Conservation (phyloP, 345 rosid species). For the Ceriops zippeliana region DNA sequence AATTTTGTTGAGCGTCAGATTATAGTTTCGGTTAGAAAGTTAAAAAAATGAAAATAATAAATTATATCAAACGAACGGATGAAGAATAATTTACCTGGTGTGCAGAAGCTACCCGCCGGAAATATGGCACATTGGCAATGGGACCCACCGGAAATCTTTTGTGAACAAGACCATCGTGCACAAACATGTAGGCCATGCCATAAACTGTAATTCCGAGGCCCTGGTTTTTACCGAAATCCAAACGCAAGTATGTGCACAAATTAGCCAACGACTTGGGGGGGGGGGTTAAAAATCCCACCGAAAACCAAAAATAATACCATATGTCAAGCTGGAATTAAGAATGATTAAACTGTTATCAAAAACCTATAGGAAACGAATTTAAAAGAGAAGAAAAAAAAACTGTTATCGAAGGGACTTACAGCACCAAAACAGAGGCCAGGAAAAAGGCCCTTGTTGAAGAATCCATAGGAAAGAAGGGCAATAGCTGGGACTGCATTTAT, state of each 20-base stretch:
- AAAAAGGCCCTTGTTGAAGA: constrained; percentile 44
- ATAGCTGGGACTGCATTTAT: constrained; percentile 61
- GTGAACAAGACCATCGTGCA: constrained; percentile 71
- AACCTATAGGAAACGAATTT: neutral
- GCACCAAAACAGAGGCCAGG: constrained; percentile 72
- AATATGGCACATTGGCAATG: constrained; percentile 57
- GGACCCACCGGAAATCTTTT: constrained; percentile 71
- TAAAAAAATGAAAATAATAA: neutral
- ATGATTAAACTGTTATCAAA: too few relatives aligned
- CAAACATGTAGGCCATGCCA: constrained; percentile 76
- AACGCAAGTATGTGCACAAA: neutral
- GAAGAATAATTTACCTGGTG: constrained; percentile 40
- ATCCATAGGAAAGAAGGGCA: constrained; percentile 44
- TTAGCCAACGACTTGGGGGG: too few relatives aligned
- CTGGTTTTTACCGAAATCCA: constrained; percentile 19
- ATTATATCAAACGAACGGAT: neutral
- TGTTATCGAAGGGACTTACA: constrained; percentile 26
- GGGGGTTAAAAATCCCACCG: too few relatives aligned
- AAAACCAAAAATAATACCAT: too few relatives aligned
- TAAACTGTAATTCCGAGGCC: constrained; percentile 65
- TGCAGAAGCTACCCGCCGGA: constrained; percentile 56
- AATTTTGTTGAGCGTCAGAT: constrained; percentile 4
- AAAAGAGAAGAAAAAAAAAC: neutral
- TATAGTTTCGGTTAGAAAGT: neutral
- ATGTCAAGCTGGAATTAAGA: too few relatives aligned